Percentiles rank a stretch among this genome's conserved stretches.
These are phyloP conservation scores for Geum urbanum DNA, from an alignment of 306 rosid species.

Conservation along the genomic window DNA sequence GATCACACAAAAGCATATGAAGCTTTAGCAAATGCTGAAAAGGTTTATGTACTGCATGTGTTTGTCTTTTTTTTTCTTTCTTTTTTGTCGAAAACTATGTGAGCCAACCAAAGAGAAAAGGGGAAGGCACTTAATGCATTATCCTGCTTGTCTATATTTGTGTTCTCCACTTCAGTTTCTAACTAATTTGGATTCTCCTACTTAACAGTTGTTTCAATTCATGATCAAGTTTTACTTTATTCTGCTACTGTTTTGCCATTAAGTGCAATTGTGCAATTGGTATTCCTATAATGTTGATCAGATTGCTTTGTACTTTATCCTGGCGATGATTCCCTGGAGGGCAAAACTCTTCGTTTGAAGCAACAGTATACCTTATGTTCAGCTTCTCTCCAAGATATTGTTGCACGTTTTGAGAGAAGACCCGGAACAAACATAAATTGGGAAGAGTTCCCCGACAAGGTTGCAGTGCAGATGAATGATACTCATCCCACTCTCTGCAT, in stretches of 20 bases:
- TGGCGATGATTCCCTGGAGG: conserved; percentile 90
- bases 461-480: conserved; percentile 99
- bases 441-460: conserved; percentile 88
- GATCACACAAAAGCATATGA: conserved; percentile 69
- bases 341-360: conserved; percentile 87
- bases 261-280: conserved; percentile 6
- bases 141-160: not conserved
- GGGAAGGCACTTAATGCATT: not conserved
- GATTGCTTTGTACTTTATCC: conserved; percentile 91
- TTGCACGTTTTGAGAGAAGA: conserved; percentile 89
- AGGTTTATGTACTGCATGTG: conserved; percentile 38
- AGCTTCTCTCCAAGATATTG: conserved; percentile 94
- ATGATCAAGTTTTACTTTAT: not conserved
- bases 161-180: not conserved
- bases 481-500: conserved; percentile 99
- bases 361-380: conserved; percentile 97
- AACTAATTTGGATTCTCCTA: not conserved
- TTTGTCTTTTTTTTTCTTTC: not conserved
- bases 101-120: not conserved
- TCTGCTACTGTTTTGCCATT: conserved; percentile 3
- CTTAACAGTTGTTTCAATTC: not conserved
- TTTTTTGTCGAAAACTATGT: not conserved
- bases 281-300: conserved; percentile 32
- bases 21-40: conserved; percentile 81
- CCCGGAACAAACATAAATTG: conserved; percentile 59